Conservation (phyloP, 352 stramenopile genomes). For the Pythium aquatile region DNA sequence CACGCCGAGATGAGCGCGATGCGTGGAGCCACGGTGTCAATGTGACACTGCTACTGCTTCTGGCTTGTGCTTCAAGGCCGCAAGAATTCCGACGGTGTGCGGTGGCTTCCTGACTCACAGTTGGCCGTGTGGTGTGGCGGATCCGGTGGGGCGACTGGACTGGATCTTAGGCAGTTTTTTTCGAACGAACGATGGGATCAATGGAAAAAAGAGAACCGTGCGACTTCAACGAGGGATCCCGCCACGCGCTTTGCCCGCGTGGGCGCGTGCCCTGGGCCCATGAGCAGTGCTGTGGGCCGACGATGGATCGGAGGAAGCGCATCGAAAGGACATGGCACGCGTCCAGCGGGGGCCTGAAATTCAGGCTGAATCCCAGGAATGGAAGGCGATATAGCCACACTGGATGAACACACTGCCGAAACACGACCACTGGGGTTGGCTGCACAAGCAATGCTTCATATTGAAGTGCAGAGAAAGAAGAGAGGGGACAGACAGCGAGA, state of each 20-base stretch:
- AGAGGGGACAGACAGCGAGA: neutral
- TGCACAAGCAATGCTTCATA: neutral
- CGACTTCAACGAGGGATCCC: slow-evolving; percentile 11
- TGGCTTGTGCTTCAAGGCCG: neutral
- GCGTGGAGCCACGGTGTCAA: slow-evolving; percentile 2
- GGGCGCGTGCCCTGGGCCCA: slow-evolving; percentile 12
- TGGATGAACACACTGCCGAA: neutral
- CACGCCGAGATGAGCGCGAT: neutral
- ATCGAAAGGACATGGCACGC: neutral
- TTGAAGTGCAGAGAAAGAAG: neutral
- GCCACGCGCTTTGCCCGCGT: neutral
- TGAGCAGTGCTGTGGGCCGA: neutral
- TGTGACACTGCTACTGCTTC: neutral
- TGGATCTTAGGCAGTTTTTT: slow-evolving; percentile 8
- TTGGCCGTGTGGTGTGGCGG: neutral
- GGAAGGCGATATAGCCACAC: neutral
- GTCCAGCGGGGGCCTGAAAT: too few relatives aligned
- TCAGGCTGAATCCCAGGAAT: neutral
- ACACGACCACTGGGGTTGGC: neutral
- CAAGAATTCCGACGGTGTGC: neutral
- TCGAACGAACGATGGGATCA: neutral
- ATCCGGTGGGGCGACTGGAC: neutral
- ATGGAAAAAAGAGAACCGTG: neutral
- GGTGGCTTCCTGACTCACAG: neutral
- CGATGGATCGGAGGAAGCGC: slow-evolving; percentile 3